Conservation (phyloP, 73 alveolate genomes). For the Stentor coeruleus region DNA sequence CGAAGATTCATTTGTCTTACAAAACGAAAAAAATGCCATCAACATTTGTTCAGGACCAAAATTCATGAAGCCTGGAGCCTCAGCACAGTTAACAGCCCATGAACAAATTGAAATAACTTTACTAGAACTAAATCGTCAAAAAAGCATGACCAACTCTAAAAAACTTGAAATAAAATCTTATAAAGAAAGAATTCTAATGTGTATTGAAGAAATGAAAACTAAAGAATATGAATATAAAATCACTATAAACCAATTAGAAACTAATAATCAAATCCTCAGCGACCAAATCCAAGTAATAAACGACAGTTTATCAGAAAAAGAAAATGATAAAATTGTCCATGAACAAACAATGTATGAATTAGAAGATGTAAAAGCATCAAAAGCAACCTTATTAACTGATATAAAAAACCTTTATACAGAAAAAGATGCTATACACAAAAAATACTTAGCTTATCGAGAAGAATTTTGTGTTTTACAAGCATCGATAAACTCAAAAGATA, state of each 20-base stretch:
- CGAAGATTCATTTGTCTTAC: constrained; percentile 8
- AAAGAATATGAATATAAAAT: neutral
- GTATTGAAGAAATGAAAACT: neutral
- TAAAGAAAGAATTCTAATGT: neutral
- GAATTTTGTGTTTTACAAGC: neutral
- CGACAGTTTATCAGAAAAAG: neutral
- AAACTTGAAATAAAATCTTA: too few species aligned
- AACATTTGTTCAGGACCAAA: too few species aligned
- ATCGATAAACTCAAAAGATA: neutral
- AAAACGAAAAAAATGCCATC: too few species aligned
- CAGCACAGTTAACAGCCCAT: too few species aligned
- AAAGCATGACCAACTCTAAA: too few species aligned
- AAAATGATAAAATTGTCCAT: neutral
- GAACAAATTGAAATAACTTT: too few species aligned
- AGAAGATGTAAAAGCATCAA: neutral
- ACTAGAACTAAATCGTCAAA: too few species aligned
- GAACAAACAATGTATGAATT: neutral
- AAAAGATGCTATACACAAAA: neutral
- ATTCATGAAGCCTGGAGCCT: too few species aligned
- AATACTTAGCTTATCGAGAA: neutral
- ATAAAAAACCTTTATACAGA: neutral
- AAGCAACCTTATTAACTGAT: neutral
- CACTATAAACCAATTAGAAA: neutral
- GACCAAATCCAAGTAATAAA: neutral
- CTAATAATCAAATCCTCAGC: neutral